Evolutionary conservation across 345 rosid genomes (phyloP), one percentile per base, ranked within the genome.

Genomic region (Eucalyptus caleyi): DNA sequence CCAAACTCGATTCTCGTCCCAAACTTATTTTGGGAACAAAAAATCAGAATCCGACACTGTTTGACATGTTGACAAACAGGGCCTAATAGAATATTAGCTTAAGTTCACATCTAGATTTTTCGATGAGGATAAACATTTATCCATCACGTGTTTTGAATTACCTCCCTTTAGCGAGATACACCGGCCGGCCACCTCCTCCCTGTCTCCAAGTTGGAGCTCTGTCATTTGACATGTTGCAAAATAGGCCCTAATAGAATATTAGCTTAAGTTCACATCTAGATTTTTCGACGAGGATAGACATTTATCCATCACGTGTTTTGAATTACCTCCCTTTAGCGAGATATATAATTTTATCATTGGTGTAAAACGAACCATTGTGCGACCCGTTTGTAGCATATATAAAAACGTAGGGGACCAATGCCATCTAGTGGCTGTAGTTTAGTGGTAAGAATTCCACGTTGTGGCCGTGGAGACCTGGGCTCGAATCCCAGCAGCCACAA

Each of bases 401-500:
- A 5, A 34, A 32, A 9, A 69, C 5, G 11, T 34, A 21, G 7
- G 2, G 2, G 2, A 4, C 1, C 2, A 0, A 19, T 0, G 1
- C 9, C 27, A 72, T 19, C 1, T 3, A 11, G 95, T 92, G 95
- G 95, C 93, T 94, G 96, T 93, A 95, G 97, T 94, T 96, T 95
- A 94, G 99, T 95, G 97, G 97, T 94, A 30, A 95, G 95, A 96
- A 94, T 94, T 93, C 92, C 94, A 94, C 93, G 95, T 95, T 95
- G 96, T 97, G 97, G 96, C 96, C 96, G 95, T 95, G 93, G 95
- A 94, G 99, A 95, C 95, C 95, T 95, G 94, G 96, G 97, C 96
- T 96, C 94, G 95, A 96, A 94, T 96, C 97, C 97, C 94, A 97
- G 94, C 95, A 95, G 97, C 97, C 96, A 93, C 96, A 95, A 3